Base-by-base conservation (phyloP, 2,329 filamentous ascomycete species). In the Zymoseptoria pseudotritici region DNA sequence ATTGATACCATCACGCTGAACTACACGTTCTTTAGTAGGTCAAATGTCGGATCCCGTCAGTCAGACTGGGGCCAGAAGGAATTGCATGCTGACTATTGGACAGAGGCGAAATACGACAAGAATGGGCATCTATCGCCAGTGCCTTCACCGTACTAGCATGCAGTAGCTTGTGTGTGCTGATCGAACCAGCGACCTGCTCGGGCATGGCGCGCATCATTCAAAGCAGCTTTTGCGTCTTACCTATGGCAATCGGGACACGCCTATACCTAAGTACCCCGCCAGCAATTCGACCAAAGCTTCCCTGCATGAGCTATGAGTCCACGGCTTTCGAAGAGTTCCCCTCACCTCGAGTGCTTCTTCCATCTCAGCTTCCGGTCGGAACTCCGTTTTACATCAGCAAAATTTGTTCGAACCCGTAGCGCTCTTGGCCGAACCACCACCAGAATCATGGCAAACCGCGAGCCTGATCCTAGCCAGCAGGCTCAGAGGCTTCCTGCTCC, bases 21-120 rank as follows among this genome's bases (percentile, higher is more conserved):
- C 67, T 99, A 99, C 78, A 99, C 94, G 0, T 99, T 99, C 74
- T 99, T 99, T 75, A 99, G 91, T 96, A 79, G 80, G 90, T 82
- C 57, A 4, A 21, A 22, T 26, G 31, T 22, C 6, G 29, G 36
- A 57, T 17, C 19, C 11, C 53, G 3, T 60, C 46, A 19, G 26
- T 7, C 36, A n/a, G 3, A 46, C 36, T 42, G 11, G 11, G 2
- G 17, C 11, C 2, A 42, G 17, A 21, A 36, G 46, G 24, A 59
- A 46, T 46, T 21, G 22, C 52, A 53, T 59, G 61, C 69, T 71
- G 61, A 72, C 57, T 49, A 42, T 8, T 53, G 19, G 58, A 61
- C 73, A 91, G 88, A 94, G 77, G 90, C 90, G 55, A 89, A 85
- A 73, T 94, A 94, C 74, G 90, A 93, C 74, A 86, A 91, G 67